These are phyloP conservation scores for Ophiosphaerella narmari DNA, from an alignment of 2,329 filamentous ascomycete species.

Conservation along the genomic window DNA sequence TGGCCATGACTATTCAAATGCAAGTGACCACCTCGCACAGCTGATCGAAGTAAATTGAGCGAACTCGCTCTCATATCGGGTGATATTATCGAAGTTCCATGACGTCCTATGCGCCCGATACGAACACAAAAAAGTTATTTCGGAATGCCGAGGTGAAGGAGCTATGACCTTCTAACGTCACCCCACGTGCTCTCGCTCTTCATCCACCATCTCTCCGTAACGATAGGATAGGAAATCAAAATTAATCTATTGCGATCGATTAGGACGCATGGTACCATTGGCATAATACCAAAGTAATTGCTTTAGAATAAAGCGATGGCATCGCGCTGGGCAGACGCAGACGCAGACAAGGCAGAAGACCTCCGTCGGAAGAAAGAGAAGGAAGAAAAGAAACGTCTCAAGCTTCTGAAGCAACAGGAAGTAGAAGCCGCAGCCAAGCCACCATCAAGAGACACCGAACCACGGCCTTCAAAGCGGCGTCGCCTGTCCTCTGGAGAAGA, in stretches of 20 bases:
- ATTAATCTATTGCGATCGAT: not conserved
- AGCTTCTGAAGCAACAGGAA: constrained; percentile 78
- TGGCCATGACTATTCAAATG: constrained; percentile 4
- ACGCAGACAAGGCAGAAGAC: constrained; percentile 77
- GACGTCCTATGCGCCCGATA: constrained; percentile 31
- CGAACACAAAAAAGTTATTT: constrained; percentile 28
- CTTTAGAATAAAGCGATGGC: constrained; percentile 48
- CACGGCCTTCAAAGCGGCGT: constrained; percentile 60
- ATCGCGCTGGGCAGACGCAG: constrained; percentile 87
- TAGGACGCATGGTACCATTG: no score
- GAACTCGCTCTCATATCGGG: constrained; percentile 37
- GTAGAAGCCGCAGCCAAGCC: constrained; percentile 57
- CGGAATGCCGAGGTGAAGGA: constrained; percentile 35
- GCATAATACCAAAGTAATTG: not conserved
- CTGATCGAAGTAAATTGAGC: constrained; percentile 30
- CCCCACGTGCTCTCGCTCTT: constrained; percentile 16
- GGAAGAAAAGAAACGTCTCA: constrained; percentile 84
- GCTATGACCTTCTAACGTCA: constrained; percentile 37
- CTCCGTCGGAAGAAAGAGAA: constrained; percentile 78
- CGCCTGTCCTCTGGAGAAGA: constrained; percentile 61
- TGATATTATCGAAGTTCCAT: constrained; percentile 35
- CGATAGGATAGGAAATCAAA: not conserved
- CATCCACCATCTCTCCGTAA: not conserved
- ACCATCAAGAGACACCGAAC: constrained; percentile 24
- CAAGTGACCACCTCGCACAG: constrained; percentile 21